Base-by-base conservation (phyloP, 1,284 basidiomycete species). In the Cryptococcus sp. region DNA sequence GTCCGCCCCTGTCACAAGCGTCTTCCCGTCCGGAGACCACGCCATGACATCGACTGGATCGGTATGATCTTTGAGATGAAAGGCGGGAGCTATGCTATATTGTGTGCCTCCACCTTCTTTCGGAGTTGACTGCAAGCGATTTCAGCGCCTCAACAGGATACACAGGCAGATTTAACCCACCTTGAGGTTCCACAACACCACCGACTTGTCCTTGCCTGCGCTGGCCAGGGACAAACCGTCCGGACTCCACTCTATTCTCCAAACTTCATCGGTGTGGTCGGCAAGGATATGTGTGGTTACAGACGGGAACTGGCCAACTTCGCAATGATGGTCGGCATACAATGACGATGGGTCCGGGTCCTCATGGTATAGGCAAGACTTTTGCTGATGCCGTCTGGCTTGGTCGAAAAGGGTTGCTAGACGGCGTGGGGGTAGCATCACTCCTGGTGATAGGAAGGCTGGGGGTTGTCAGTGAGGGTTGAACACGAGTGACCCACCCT, bases 231-330 rank as follows among this genome's bases (percentile, higher is more conserved):
- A 87, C 49, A 80, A 80, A 4, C 96, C 95, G 73, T 89, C 87
- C 69, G 93, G 90, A 75, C 93, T 96, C 91, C 94, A 99, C 73
- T 88, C 88, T 61, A 98, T 80, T 70, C 90, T 87, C 94, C 95
- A 99, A 15, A 99, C 93, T 76, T 99, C 93, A 72, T 97, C 91
- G 15, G 82, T 84, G 77, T 99, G 95, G 35, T 88, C 90, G 44
- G 87, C 84, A 49, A 98, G 81, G 44, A 93, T 87, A 23, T 88
- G 87, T 2, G 91, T 92, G 8, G 90, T 92, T 27, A 88, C 82
- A 31, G 85, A 85, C 13, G 95, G 95, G 80, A 99, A 98, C 42
- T 85, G 84, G 46, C 85, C 84, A 70, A 87, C 85, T 63, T 87
- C 85, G 78, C 93, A 94, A 47, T 83, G 80, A 75, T 96, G 92